Conservation (phyloP, 495 filamentous ascomycete species). For the Hypoxylon intermedium region DNA sequence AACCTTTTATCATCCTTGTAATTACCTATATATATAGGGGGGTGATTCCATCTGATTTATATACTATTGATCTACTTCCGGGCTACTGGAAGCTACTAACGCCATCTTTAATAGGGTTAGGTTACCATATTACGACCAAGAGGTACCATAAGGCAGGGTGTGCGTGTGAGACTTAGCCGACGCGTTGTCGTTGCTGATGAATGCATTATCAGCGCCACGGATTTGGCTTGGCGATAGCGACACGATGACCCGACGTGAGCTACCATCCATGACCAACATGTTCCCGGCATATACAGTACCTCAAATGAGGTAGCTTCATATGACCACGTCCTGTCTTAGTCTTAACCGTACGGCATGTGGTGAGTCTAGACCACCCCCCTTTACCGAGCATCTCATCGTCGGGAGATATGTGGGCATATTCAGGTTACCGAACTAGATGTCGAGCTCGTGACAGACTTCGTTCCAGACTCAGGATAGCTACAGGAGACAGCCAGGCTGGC, state of each 20-base stretch:
- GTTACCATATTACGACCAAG: background rate
- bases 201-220: conserved; percentile 5
- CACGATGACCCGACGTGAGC: background rate
- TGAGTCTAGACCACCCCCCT: background rate
- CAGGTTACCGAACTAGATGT: background rate
- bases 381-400: conserved; percentile 1
- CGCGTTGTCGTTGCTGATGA: conserved; percentile 4
- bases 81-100: background rate
- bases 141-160: background rate
- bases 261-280: no score
- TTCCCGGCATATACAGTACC: background rate
- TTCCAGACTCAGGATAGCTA: conserved; percentile 1
- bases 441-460: conserved; percentile 7
- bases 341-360: conserved; percentile 2
- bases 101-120: background rate
- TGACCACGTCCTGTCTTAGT: conserved; percentile 10
- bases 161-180: background rate
- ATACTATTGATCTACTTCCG: no score
- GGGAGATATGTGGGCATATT: conserved; percentile 17
- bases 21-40: no score
- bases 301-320: conserved; percentile 21
- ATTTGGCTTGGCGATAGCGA: conserved; percentile 8
- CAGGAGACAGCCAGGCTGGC: background rate
- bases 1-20: no score
- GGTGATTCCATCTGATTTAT: no score